A percentile compares a stretch with the other conserved stretches of the same genome.
Evolutionary conservation across 257 asterid species (phyloP).

Genomic region (Solanum etuberosum): DNA sequence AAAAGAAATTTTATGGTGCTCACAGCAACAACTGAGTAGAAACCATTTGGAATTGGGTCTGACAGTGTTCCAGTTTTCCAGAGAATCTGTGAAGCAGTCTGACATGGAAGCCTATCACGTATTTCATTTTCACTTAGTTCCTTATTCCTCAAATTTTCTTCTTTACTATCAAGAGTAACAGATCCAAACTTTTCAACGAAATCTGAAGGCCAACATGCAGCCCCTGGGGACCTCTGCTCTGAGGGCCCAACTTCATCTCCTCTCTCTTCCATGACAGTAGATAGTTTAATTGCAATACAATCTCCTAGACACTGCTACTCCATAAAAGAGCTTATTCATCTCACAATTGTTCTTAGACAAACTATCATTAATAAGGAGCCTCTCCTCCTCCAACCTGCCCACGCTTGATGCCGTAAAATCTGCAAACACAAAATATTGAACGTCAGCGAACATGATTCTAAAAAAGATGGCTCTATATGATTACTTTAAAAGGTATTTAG

Average conservation of each 20-base stretch:
- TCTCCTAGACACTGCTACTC: conserved; percentile 22
- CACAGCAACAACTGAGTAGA: conserved; percentile 88
- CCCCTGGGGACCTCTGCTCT: conserved; percentile 49
- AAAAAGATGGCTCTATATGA: neutral
- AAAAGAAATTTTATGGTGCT: conserved; percentile 27
- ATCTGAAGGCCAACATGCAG: conserved; percentile 68
- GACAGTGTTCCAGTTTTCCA: conserved; percentile 91
- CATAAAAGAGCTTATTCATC: conserved; percentile 14
- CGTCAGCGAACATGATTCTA: neutral
- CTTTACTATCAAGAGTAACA: conserved; percentile 50
- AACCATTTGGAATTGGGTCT: conserved; percentile 89
- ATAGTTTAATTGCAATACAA: conserved; percentile 27
- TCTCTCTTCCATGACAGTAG: conserved; percentile 47
- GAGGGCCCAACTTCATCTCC: conserved; percentile 46
- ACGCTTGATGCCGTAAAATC: conserved; percentile 34
- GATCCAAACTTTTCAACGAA: conserved; percentile 65
- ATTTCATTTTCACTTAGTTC: conserved; percentile 31
- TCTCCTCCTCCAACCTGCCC: conserved; percentile 8
- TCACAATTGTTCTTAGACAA: conserved; percentile 9
- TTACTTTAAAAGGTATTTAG: neutral
- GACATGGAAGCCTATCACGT: conserved; percentile 27
- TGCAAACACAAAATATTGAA: conserved; percentile 15
- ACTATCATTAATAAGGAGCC: conserved; percentile 5
- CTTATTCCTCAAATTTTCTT: conserved; percentile 29
- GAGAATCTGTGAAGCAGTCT: conserved; percentile 72